Conservation (phyloP, 2,329 filamentous ascomycete genomes). For the Chrysoporthe deuterocubensis region DNA sequence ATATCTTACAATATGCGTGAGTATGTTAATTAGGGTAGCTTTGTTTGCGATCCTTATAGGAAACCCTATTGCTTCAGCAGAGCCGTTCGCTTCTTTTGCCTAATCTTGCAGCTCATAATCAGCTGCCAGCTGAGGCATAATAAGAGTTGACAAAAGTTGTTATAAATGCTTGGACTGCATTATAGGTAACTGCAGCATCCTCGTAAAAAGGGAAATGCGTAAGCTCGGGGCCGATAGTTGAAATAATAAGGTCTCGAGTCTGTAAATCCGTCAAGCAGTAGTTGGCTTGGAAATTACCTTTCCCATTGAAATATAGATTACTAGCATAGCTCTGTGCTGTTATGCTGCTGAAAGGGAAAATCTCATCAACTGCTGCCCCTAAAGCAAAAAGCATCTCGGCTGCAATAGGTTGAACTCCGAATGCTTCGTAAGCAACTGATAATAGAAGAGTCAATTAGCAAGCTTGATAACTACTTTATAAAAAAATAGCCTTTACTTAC, state of each 20-base stretch:
- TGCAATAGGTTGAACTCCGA: conserved; percentile 37
- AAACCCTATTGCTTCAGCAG: conserved; percentile 44
- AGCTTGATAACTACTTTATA: too few relatives aligned
- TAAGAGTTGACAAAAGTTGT: conserved; percentile 48
- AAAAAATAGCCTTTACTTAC: conserved; percentile 37
- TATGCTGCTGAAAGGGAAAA: conserved; percentile 38
- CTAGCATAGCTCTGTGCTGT: conserved; percentile 37
- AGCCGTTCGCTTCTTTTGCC: conserved; percentile 45
- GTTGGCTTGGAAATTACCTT: conserved; percentile 42
- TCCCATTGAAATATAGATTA: conserved; percentile 36
- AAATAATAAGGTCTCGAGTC: conserved; percentile 46
- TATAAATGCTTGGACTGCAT: conserved; percentile 44
- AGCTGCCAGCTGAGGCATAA: conserved; percentile 40
- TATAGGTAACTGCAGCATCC: conserved; percentile 43
- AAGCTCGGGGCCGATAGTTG: conserved; percentile 40
- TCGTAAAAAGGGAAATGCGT: conserved; percentile 50
- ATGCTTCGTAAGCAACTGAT: conserved; percentile 39
- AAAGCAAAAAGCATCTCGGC: conserved; percentile 34
- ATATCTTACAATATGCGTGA: too few relatives aligned
- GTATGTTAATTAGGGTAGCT: too few relatives aligned
- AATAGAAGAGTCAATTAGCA: conserved; percentile 14
- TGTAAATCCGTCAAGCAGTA: conserved; percentile 46
- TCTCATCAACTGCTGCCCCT: conserved; percentile 38
- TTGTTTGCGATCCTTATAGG: too few relatives aligned
- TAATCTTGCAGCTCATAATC: conserved; percentile 51